Evolutionary conservation across 148 eudicot genomes (phyloP), one percentile per base, ranked within the genome.

Genomic region (Talinum fruticosum): DNA sequence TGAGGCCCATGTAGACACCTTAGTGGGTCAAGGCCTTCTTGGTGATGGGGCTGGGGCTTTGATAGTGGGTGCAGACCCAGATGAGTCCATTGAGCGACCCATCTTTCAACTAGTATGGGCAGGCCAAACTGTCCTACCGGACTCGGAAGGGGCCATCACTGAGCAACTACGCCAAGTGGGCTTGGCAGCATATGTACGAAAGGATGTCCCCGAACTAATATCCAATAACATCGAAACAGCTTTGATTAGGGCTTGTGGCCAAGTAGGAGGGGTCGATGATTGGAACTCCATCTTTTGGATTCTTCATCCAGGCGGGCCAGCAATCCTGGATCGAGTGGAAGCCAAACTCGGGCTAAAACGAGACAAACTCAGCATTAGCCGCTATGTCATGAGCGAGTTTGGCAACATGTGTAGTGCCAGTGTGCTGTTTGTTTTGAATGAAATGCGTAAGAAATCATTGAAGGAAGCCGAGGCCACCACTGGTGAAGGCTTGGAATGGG

Each of bases 361-460:
- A n/a, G 82, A 78, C 45, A 84, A 84, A 44, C 82, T 84, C 0
- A 61, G 51, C 6, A 73, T 84, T 0, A 81, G 84, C 0, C 62
- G 86, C 0, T 57, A 81, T 29, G 84, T 84, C 71, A 51, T 84
- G 54, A 37, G 78, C 5, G 87, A 84, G 10, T 84, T 49, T 57
- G 87, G 87, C 5, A 84, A 84, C 75, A 84, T 84, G 84, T 84
- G 84, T 33, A 84, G 87, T 45, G 87, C 87, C 0, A 78, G 84
- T 59, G 87, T 84, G 23, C 16, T 84, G 62, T 84, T 81, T 30
- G 81, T 81, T 18, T 12, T 84, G 62, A 84, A 84, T 26, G 87
- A 84, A 69, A 84, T 84, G 87, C 75, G 87, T 67, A 84, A 77
- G 82, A 77, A 73, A 72, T 84, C 86, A 12, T 2, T 62, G 0